A percentile compares a stretch with the other conserved stretches of the same genome.
These are phyloP conservation scores for Cercophora scortea DNA, from an alignment of 495 filamentous ascomycete genomes.

Conservation along the genomic window DNA sequence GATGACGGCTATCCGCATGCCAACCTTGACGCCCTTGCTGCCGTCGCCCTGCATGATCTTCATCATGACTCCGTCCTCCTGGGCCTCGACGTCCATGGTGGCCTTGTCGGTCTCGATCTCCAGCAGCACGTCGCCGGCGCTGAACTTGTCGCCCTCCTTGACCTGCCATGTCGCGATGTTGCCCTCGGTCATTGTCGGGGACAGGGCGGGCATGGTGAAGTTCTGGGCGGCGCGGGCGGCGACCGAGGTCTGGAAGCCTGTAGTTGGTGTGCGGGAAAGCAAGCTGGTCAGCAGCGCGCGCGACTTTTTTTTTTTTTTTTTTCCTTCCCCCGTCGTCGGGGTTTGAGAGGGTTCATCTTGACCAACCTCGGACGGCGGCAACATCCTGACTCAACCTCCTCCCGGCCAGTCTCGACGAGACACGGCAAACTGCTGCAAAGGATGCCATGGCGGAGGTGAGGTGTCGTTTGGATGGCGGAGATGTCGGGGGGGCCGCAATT, in stretches of 20 bases:
- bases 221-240: slow-evolving; percentile 58
- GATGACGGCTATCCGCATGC: slow-evolving; percentile 64
- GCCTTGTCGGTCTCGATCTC: slow-evolving; percentile 89
- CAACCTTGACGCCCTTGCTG: slow-evolving; percentile 62
- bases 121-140: slow-evolving; percentile 70
- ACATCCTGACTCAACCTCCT: slow-evolving; percentile 42
- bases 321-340: too few relatives aligned
- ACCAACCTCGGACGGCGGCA: slow-evolving; percentile 42
- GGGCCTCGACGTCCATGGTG: slow-evolving; percentile 84
- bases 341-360: too few relatives aligned
- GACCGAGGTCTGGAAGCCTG: slow-evolving; percentile 58
- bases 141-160: slow-evolving; percentile 70
- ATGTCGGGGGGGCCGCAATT: background rate
- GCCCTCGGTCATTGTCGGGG: slow-evolving; percentile 81
- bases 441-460: slow-evolving; percentile 39
- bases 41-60: slow-evolving; percentile 70
- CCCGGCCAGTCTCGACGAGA: slow-evolving; percentile 41
- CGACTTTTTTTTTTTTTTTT: too few relatives aligned
- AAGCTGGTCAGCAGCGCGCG: background rate
- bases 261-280: background rate
- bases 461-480: slow-evolving; percentile 7
- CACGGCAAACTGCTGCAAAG: slow-evolving; percentile 39
- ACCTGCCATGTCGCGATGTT: slow-evolving; percentile 71
- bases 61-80: slow-evolving; percentile 70
- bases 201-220: slow-evolving; percentile 80